Base-by-base conservation (phyloP, 192 early-diverging fungal genomes). In the Coemansia sp. region DNA sequence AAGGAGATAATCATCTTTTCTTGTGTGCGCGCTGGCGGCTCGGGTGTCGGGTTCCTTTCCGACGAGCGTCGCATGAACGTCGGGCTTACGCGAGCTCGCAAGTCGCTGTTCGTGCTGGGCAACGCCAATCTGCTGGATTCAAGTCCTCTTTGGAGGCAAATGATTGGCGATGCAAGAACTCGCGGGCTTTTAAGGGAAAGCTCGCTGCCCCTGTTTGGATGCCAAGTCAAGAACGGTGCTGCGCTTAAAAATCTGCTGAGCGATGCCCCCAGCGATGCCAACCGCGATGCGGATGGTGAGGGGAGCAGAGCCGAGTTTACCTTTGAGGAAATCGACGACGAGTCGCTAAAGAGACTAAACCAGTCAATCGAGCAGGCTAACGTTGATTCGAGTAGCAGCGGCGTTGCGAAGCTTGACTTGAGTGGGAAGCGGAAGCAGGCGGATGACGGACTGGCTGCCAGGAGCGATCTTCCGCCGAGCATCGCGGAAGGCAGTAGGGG, bases 1-100 rank as follows among this genome's bases (percentile, higher is more conserved):
- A 98, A 98, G 74, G 97, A 97, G 21, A 92, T 98, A 40, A 94
- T 99, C 37, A 94, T 99, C 55, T 92, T 99, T 63, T 96, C 94
- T 0, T 96, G 94, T 66, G 97, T 99, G 19, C 87, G 96, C 38
- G 91, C 95, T 5, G 88, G 68, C 42, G 81, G 66, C 16, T 57
- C 80, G 0, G 86, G 87, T 19, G 91, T 96, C 40, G 95, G 94
- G 14, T 96, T 98, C 70, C 76, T 95, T 67, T 75, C 87, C 8
- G 95, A 98, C 73, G 76, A 85, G 28, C 84, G 95, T 6, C 90
- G 95, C 23, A 94, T 98, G 93, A 98, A 96, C 66, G 94, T 96
- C 0, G 94, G 91, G 0, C 65, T 98, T 66, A 97, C 93, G 5
- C 88, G 96, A 59, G 94, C 95, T 17, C 91, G 89, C 49, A 85